phyloP scores from a whole-genome alignment of 768 basidiomycete genomes.

The Panus rudis region DNA sequence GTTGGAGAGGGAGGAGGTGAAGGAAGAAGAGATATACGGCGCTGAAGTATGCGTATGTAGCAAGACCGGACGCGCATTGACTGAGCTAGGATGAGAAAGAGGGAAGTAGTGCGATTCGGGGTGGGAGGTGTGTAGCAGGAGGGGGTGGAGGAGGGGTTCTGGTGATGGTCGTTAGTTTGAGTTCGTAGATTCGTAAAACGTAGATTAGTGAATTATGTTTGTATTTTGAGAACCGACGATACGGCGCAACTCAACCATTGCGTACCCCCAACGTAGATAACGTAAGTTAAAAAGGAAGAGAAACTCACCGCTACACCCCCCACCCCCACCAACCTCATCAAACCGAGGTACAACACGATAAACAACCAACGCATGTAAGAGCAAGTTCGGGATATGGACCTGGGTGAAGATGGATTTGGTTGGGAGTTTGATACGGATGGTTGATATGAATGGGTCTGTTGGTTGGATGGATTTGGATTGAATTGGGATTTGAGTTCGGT shows the following conservation, averaged over 20 bases:
- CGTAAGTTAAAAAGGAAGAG: no score
- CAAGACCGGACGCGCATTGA: conserved; percentile 37
- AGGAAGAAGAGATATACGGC: conserved; percentile 47
- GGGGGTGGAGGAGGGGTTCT: conserved; percentile 54
- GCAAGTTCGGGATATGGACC: conserved; percentile 46
- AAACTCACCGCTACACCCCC: no score
- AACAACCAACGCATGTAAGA: conserved; percentile 56
- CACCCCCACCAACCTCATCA: conserved; percentile 28
- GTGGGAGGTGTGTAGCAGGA: conserved; percentile 59
- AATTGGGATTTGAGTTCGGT: no score
- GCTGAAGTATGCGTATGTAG: conserved; percentile 65
- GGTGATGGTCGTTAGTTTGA: conserved; percentile 1
- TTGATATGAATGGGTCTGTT: conserved; percentile 7
- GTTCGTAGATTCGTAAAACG: background rate
- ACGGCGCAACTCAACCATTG: no score
- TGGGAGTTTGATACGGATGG: conserved; percentile 7
- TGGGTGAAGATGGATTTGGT: conserved; percentile 32
- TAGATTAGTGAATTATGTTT: conserved; percentile 1
- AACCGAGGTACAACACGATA: conserved; percentile 45
- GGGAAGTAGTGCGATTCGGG: conserved; percentile 67
- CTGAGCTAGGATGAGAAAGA: conserved; percentile 24
- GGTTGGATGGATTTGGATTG: background rate
- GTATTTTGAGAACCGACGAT: background rate
- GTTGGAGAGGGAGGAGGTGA: no score
- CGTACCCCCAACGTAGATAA: no score